Percentiles rank a stretch among this genome's conserved stretches.
These are phyloP conservation scores for Alternaria sp. DNA, from an alignment of 2,329 filamentous ascomycete genomes.

Conservation along the genomic window DNA sequence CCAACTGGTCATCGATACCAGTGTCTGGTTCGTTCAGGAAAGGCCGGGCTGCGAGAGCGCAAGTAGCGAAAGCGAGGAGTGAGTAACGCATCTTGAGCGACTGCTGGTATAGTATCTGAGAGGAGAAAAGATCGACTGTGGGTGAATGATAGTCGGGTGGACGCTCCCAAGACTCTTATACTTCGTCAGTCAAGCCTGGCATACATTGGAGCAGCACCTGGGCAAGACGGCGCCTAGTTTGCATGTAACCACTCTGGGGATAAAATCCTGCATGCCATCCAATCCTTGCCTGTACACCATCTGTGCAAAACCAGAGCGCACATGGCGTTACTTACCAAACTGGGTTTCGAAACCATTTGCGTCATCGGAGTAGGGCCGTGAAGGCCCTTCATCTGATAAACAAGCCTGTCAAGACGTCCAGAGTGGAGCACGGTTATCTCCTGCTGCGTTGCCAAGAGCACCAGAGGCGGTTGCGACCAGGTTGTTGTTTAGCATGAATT, in stretches of 20 bases:
- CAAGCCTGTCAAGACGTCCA: slow-evolving; percentile 7
- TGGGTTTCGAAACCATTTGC: slow-evolving; percentile 15
- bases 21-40: slow-evolving; percentile 50
- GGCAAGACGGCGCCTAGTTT: background rate
- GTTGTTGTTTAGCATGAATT: slow-evolving; percentile 18
- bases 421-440: slow-evolving; percentile 13
- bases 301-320: slow-evolving; percentile 5
- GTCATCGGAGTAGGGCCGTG: slow-evolving; percentile 13
- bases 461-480: slow-evolving; percentile 6
- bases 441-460: slow-evolving; percentile 16
- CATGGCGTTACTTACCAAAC: slow-evolving; percentile 6
- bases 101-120: slow-evolving; percentile 1
- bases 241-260: slow-evolving; percentile 2
- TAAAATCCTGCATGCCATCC: background rate
- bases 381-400: slow-evolving; percentile 9
- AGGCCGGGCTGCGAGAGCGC: slow-evolving; percentile 43
- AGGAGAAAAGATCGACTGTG: slow-evolving; percentile 4
- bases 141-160: background rate
- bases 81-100: slow-evolving; percentile 34
- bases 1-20: slow-evolving; percentile 41
- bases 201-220: background rate
- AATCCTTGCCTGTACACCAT: slow-evolving; percentile 10
- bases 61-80: slow-evolving; percentile 30
- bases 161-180: slow-evolving; percentile 18
- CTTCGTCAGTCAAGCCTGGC: background rate